Evolutionary conservation across 208 protist genomes (phyloP), one percentile per base, ranked within the genome.

Genomic region (Acanthamoeba triangularis): DNA sequence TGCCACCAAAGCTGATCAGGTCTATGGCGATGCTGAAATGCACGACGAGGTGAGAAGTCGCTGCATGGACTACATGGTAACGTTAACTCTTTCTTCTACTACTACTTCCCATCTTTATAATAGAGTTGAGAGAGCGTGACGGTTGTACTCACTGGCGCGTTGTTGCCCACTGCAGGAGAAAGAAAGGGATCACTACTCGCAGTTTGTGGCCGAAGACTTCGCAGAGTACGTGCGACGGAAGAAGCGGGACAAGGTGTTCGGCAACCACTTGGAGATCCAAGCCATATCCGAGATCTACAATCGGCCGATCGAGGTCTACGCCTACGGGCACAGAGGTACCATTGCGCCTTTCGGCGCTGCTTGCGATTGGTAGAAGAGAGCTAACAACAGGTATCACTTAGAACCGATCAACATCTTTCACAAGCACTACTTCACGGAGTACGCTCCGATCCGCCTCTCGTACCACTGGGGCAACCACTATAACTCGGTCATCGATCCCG

Each of bases 261-360:
- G 97, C n/a, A 97, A 97, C n/a, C 72, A 97, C n/a, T 59, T 97
- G 20, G 97, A 97, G 78, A 95, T 97, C 63, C 97, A 97, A 95
- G 97, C 97, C 3, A 41, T 97, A 35, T 52, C 95, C 41, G 97
- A 97, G 44, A 33, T 97, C 30, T 97, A 96, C 91, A 97, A 97
- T 76, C 56, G 97, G 82, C 97, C 97, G 6, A 84, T 97, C 28
- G 94, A 97, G 35, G 72, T 97, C 8, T 97, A 97, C 37, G 74
- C 88, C 35, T 95, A 74, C n/a, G 67, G 90, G 14, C 65, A 94
- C 11, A 13, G 52, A 80, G 65, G 90, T 94, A 47, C 18, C 7
- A 13, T 41, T 8, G 16, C n/a, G 28, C 11, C 78, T 16, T 87
- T 11, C 35, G 23, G 3, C 3, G 49, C 30, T n/a, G 33, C 16